A percentile compares a stretch with the other conserved stretches of the same genome.
Evolutionary conservation across 148 eudicot genomes (phyloP).

Genomic region (Mesembryanthemum crystallinum): DNA sequence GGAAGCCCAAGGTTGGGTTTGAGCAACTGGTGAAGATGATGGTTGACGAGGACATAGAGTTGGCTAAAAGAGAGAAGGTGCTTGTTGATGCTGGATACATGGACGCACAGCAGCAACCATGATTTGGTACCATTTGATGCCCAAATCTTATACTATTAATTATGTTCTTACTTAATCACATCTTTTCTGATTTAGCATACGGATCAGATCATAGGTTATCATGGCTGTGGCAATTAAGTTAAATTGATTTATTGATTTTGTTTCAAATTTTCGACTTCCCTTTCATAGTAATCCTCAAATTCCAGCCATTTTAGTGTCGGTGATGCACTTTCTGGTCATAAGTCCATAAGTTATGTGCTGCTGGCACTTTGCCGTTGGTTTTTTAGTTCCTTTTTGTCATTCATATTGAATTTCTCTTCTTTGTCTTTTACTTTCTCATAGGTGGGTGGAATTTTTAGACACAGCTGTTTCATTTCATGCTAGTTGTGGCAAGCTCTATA

Average conservation of each 20-base stretch:
- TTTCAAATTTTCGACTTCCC: conserved; percentile 7
- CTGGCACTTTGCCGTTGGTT: conserved; percentile 11
- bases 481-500: background rate
- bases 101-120: conserved; percentile 97
- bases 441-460: background rate
- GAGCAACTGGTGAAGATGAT: conserved; percentile 95
- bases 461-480: conserved; percentile 9
- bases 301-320: conserved; percentile 20
- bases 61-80: conserved; percentile 90
- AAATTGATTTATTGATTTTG: conserved; percentile 25
- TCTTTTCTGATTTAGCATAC: conserved; percentile 21
- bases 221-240: conserved; percentile 11
- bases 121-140: conserved; percentile 25
- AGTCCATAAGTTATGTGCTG: background rate
- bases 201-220: conserved; percentile 24
- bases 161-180: background rate
- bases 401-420: conserved; percentile 2
- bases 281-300: conserved; percentile 7
- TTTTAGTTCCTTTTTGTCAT: background rate
- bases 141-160: background rate
- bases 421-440: conserved; percentile 1
- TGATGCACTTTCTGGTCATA: conserved; percentile 13
- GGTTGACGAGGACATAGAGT: conserved; percentile 86
- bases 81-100: conserved; percentile 86
- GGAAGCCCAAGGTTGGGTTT: conserved; percentile 89